Conservation (phyloP, 2,329 filamentous ascomycete species). For the Tolypocladium ovalisporum region DNA sequence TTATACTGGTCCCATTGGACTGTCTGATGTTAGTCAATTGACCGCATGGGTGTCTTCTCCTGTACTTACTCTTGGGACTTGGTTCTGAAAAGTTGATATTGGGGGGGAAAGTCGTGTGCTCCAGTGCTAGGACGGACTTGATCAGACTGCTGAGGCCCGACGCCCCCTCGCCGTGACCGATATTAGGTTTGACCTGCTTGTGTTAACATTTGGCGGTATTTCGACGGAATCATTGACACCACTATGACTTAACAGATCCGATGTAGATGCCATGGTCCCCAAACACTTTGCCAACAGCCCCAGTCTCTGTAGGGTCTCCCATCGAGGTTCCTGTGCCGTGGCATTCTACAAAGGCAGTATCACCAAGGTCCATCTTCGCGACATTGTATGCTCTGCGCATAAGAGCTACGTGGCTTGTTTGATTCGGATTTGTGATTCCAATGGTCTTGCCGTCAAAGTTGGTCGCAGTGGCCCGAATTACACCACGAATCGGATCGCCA, state of each 20-base stretch:
- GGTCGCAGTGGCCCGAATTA: slow-evolving; percentile 24
- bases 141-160: slow-evolving; percentile 30
- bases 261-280: slow-evolving; percentile 13
- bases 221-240: not conserved
- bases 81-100: slow-evolving; percentile 23
- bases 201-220: not conserved
- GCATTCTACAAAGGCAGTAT: slow-evolving; percentile 23
- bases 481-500: slow-evolving; percentile 28
- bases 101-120: slow-evolving; percentile 26
- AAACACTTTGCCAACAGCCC: slow-evolving; percentile 20
- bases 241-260: slow-evolving; percentile 13
- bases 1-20: slow-evolving; percentile 3
- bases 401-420: slow-evolving; percentile 17
- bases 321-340: slow-evolving; percentile 28
- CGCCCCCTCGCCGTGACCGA: slow-evolving; percentile 34
- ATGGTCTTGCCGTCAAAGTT: slow-evolving; percentile 32
- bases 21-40: not conserved
- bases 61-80: slow-evolving; percentile 23
- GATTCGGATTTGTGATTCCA: slow-evolving; percentile 28
- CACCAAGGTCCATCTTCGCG: slow-evolving; percentile 14
- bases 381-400: slow-evolving; percentile 18
- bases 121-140: slow-evolving; percentile 29
- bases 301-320: slow-evolving; percentile 25
- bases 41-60: not conserved
- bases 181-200: slow-evolving; percentile 21